Base-by-base conservation (phyloP, 306 rosid genomes). In the Acacia acuminata region DNA sequence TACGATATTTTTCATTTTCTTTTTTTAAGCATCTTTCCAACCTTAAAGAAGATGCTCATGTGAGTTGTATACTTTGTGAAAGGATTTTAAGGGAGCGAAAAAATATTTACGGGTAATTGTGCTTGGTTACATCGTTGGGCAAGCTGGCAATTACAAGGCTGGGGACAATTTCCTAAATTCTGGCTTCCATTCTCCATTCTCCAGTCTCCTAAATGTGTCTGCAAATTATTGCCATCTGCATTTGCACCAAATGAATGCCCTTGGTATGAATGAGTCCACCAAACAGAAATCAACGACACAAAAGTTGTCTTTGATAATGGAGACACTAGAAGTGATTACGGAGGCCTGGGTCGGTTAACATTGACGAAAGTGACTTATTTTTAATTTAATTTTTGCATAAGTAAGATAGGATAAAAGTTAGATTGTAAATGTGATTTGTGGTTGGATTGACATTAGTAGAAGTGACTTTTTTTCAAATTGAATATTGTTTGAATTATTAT, bases 41-140 rank as follows among this genome's bases (percentile, higher is more conserved):
- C 45, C 74, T 69, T 58, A 1, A n/a, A 40, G 45, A 68, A 50
- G 63, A 16, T 17, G 47, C 71, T 22, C 43, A 69, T 63, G 32
- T 47, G 47, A 65, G 79, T 71, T 76, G 77, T 79, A 70, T 78
- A 75, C 84, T 27, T 42, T 5, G 20, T 55, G 3, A 56, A 25
- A 30, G 67, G 24, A 63, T 4, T 16, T 79, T 32, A 19, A 64
- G 72, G 48, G 2, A 64, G 63, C 17, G 44, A 14, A 30, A 67
- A 79, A 56, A 56, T 20, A 20, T 17, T 74, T 66, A 30, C 70
- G 70, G 38, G 20, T 36, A 19, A 56, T 51, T 78, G 67, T 53
- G 66, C 53, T 19, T 32, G 36, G 20, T 34, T 71, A 12, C 77
- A 73, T 24, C 5, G 17, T 73, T 51, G 30, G 42, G 19, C 17